These are phyloP conservation scores for Lactarius sanguifluus DNA, from an alignment of 768 basidiomycete genomes.

Conservation along the genomic window DNA sequence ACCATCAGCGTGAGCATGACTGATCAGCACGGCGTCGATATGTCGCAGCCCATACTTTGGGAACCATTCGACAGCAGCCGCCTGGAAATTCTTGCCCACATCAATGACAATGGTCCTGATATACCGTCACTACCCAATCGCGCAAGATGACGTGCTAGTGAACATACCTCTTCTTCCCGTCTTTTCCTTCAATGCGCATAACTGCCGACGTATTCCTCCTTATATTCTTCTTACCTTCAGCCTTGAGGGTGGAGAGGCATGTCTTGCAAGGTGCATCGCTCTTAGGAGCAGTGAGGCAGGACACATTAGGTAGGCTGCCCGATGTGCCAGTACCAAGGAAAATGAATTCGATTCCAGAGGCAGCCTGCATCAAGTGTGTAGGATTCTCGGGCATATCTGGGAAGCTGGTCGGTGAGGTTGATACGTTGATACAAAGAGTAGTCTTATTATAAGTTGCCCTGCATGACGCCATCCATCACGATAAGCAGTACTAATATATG, in stretches of 20 bases:
- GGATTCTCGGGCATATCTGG: slow-evolving; percentile 4
- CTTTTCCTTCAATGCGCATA: slow-evolving; percentile 47
- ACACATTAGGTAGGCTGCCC: slow-evolving; percentile 62
- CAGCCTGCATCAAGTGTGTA: slow-evolving; percentile 1
- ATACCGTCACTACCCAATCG: not conserved
- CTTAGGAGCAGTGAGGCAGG: slow-evolving; percentile 73
- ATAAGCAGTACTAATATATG: not conserved
- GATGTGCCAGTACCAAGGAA: slow-evolving; percentile 87
- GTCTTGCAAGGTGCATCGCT: slow-evolving; percentile 54
- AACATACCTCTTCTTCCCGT: slow-evolving; percentile 52
- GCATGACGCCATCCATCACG: not conserved
- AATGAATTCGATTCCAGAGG: slow-evolving; percentile 55
- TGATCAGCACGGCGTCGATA: slow-evolving; percentile 76
- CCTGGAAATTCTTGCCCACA: slow-evolving; percentile 81
- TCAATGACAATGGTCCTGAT: slow-evolving; percentile 76
- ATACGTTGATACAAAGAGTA: not conserved
- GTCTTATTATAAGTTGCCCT: not conserved
- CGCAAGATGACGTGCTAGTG: slow-evolving; percentile 6
- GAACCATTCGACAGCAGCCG: slow-evolving; percentile 53
- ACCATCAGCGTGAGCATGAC: slow-evolving; percentile 87
- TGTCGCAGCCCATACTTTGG: slow-evolving; percentile 71
- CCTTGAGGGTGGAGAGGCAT: slow-evolving; percentile 63
- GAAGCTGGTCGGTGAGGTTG: not conserved
- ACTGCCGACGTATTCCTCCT: slow-evolving; percentile 81
- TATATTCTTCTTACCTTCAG: slow-evolving; percentile 79